These are phyloP conservation scores for Pichia heedii DNA, from an alignment of 805 yeast genomes.

Conservation along the genomic window DNA sequence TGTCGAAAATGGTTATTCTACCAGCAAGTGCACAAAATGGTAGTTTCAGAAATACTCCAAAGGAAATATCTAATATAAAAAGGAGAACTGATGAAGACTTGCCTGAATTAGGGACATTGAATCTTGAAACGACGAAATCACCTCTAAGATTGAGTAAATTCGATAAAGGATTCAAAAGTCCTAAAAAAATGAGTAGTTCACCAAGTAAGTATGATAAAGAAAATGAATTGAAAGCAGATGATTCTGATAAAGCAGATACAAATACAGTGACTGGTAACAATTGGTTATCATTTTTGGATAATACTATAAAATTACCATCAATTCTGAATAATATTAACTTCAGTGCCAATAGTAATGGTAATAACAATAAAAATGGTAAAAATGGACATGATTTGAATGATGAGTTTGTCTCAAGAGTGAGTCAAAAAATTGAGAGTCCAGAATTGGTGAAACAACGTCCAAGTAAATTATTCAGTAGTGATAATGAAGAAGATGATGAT, in stretches of 20 bases:
- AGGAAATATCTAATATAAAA: neutral
- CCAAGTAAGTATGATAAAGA: neutral
- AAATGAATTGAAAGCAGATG: neutral
- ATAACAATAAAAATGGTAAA: neutral
- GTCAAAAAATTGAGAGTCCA: slow-evolving; percentile 16
- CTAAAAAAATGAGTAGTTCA: neutral
- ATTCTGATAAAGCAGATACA: no score
- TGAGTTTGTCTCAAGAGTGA: slow-evolving; percentile 1
- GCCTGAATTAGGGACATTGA: slow-evolving; percentile 7
- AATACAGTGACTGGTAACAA: neutral
- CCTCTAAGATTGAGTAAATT: neutral
- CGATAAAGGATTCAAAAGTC: neutral
- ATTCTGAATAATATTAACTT: slow-evolving; percentile 1
- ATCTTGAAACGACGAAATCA: neutral
- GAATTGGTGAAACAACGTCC: slow-evolving; percentile 13
- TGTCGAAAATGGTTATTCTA: neutral
- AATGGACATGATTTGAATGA: neutral
- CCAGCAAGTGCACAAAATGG: neutral
- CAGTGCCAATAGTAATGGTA: neutral
- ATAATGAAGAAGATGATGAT: slow-evolving; percentile 15
- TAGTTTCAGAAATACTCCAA: neutral
- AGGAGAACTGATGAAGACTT: slow-evolving; percentile 1
- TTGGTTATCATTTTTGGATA: slow-evolving; percentile 4
- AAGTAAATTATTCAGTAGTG: slow-evolving; percentile 21
- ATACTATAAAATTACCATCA: slow-evolving; percentile 2